phyloP scores from a whole-genome alignment of 768 basidiomycete genomes.

The Termitomyces eurrhizus region DNA sequence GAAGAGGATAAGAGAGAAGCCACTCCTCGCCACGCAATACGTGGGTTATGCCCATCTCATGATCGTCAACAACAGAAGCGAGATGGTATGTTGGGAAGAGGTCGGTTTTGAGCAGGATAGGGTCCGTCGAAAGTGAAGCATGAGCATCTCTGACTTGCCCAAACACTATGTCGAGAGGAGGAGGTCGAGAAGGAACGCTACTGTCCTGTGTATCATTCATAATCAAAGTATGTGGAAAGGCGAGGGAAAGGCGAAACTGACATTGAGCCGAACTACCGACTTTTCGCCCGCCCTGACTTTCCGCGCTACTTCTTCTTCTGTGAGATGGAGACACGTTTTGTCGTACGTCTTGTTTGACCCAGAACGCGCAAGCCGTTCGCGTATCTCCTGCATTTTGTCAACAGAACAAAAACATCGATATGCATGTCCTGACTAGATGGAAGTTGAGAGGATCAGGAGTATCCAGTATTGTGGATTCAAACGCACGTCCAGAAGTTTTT shows the following conservation, averaged over 20 bases:
- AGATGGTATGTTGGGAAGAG: constrained; percentile 95
- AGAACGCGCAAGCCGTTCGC: constrained; percentile 63
- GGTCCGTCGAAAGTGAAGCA: constrained; percentile 80
- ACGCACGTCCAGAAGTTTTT: constrained; percentile 72
- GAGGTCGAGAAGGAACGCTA: constrained; percentile 45
- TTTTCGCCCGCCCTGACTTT: constrained; percentile 73
- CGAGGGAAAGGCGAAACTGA: constrained; percentile 29
- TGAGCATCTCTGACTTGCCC: constrained; percentile 71
- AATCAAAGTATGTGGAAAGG: not conserved
- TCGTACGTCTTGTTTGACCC: constrained; percentile 87
- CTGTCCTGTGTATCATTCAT: constrained; percentile 42
- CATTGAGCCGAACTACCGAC: constrained; percentile 85
- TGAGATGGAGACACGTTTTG: constrained; percentile 79
- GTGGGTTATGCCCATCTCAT: constrained; percentile 94
- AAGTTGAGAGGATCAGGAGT: not conserved
- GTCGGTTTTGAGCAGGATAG: constrained; percentile 89
- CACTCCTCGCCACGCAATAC: constrained; percentile 98
- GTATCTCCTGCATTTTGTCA: constrained; percentile 62
- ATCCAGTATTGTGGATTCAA: not conserved
- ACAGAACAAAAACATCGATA: constrained; percentile 94
- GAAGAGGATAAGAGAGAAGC: constrained; percentile 89
- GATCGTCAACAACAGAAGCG: constrained; percentile 93
- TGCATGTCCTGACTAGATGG: constrained; percentile 71
- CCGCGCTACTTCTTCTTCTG: constrained; percentile 80
- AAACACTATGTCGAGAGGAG: constrained; percentile 71